Conservation (phyloP, 441 rosid species). For the Pelargonium fulgidum region DNA sequence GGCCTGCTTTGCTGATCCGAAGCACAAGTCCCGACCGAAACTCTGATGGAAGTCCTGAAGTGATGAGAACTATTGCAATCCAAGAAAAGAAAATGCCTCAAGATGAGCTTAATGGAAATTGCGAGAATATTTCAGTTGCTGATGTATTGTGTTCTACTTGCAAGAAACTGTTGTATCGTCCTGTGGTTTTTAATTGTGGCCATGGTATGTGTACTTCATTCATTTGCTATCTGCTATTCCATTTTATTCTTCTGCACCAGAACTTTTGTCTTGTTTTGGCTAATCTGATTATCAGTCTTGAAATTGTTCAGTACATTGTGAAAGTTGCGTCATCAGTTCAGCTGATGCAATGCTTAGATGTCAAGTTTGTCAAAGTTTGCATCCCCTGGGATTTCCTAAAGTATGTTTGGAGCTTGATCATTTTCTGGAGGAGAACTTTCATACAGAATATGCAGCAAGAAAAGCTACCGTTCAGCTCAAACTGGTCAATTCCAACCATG, state of each 20-base stretch:
- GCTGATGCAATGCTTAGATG: slow-evolving; percentile 43
- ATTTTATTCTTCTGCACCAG: neutral
- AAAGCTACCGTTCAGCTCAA: slow-evolving; percentile 33
- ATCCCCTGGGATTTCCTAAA: slow-evolving; percentile 51
- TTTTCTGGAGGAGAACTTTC: slow-evolving; percentile 48
- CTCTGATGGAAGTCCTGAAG: neutral
- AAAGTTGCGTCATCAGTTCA: slow-evolving; percentile 41
- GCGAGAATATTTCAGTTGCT: slow-evolving; percentile 30
- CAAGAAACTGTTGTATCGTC: slow-evolving; percentile 52
- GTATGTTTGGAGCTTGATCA: slow-evolving; percentile 63
- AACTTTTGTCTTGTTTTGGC: slow-evolving; percentile 3
- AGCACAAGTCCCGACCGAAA: slow-evolving; percentile 11
- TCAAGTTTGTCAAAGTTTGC: slow-evolving; percentile 49
- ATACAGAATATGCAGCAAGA: slow-evolving; percentile 51
- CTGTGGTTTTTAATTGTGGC: slow-evolving; percentile 73
- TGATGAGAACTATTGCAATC: slow-evolving; percentile 8
- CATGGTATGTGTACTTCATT: slow-evolving; percentile 43
- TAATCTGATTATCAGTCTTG: neutral
- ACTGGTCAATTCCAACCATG: slow-evolving; percentile 24
- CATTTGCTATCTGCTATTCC: slow-evolving; percentile 6
- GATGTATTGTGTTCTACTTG: slow-evolving; percentile 62
- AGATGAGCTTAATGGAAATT: slow-evolving; percentile 15
- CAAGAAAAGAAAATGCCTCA: slow-evolving; percentile 20
- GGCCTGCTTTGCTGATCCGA: slow-evolving; percentile 15
- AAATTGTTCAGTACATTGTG: slow-evolving; percentile 50